phyloP scores from a whole-genome alignment of 192 early-diverging fungal species.

The Podila verticillata region DNA sequence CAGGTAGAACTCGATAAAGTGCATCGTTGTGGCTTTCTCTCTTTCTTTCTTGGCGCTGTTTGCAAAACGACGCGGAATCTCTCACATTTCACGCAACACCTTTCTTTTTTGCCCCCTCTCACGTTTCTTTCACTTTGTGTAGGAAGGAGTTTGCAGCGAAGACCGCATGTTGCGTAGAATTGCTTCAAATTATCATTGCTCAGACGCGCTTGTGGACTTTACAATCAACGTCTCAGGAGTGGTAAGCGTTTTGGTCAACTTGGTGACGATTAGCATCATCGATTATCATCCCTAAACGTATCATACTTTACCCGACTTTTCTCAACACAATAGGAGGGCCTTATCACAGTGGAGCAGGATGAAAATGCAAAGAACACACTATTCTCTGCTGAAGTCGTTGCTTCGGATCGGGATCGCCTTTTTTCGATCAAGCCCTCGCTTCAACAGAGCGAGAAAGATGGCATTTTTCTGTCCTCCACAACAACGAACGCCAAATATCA shows the following conservation, averaged over 20 bases:
- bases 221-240: not conserved
- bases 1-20: no score
- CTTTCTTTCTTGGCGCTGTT: not conserved
- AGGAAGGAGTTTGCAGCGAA: not conserved
- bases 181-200: not conserved
- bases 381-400: not conserved
- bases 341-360: conserved; percentile 10
- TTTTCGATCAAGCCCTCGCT: not conserved
- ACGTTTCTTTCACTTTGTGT: not conserved
- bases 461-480: not conserved
- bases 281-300: no score
- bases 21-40: not conserved
- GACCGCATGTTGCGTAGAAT: not conserved
- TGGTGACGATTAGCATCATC: no score
- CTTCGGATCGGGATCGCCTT: conserved; percentile 7
- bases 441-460: not conserved
- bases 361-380: not conserved
- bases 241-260: no score
- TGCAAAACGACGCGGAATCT: no score
- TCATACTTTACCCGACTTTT: no score
- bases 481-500: not conserved
- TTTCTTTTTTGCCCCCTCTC: no score
- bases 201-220: not conserved
- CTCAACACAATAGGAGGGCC: conserved; percentile 4
- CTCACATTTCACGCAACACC: no score